A percentile compares a stretch with the other conserved stretches of the same genome.
Conservation (phyloP, 148 eudicot genomes). For the Persicaria maculosa region DNA sequence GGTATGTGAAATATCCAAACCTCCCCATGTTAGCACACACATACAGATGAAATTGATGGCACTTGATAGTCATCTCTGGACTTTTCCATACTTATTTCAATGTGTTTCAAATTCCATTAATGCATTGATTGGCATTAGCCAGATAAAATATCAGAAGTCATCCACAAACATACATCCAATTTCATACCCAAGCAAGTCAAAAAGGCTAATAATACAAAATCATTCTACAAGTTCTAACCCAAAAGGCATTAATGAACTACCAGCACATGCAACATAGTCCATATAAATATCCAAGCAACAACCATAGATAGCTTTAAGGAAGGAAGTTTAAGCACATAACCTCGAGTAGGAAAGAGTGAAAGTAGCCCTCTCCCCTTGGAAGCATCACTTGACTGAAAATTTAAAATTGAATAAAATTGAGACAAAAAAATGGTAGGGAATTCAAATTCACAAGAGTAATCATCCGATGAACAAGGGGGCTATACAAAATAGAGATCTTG, state of each 20-base stretch:
- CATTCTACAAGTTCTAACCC: not conserved
- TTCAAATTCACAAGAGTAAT: not conserved
- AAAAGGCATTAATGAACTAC: not conserved
- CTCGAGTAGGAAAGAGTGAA: conserved; percentile 4
- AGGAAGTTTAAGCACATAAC: not conserved
- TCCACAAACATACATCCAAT: conserved; percentile 2
- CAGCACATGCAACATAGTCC: not conserved
- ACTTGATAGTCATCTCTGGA: no score
- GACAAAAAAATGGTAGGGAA: not conserved
- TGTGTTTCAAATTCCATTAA: not conserved
- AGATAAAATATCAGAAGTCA: not conserved
- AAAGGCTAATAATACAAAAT: not conserved
- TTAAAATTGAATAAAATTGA: not conserved
- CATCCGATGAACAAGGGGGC: not conserved
- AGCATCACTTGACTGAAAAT: conserved; percentile 3
- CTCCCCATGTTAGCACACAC: no score
- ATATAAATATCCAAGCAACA: not conserved
- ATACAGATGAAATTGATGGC: no score
- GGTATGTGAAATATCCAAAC: no score
- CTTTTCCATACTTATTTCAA: no score
- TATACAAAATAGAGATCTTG: conserved; percentile 17
- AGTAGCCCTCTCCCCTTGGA: conserved; percentile 4
- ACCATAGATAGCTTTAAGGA: not conserved
- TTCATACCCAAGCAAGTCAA: not conserved
- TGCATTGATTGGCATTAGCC: not conserved